Conservation (phyloP, 441 rosid species). For the Gossypium davidsonii region DNA sequence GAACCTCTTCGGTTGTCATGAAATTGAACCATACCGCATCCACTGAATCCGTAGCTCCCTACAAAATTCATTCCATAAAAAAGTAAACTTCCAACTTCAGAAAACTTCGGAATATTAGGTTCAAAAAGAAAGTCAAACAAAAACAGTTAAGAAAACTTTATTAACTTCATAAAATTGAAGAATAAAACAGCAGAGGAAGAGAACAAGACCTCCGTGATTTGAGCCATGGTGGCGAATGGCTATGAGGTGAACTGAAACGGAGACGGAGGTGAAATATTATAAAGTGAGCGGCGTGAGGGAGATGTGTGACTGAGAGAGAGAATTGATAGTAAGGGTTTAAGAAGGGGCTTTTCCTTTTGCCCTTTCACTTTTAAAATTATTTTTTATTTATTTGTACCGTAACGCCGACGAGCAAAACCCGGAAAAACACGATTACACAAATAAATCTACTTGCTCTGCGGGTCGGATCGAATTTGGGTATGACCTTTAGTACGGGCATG, state of each 20-base stretch:
- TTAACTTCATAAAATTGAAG: neutral
- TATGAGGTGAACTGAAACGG: neutral
- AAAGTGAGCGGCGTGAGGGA: neutral
- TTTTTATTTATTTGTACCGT: neutral
- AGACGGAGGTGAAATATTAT: neutral
- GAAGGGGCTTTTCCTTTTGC: neutral
- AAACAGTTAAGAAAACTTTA: neutral
- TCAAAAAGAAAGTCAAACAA: neutral
- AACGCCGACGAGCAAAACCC: too few relatives aligned
- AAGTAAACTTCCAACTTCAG: neutral
- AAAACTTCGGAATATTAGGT: neutral
- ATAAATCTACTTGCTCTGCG: too few relatives aligned
- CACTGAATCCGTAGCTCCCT: slow-evolving; percentile 34
- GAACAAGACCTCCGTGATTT: slow-evolving; percentile 5
- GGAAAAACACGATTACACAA: too few relatives aligned
- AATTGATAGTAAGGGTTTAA: neutral
- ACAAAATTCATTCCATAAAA: neutral
- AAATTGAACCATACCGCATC: slow-evolving; percentile 38
- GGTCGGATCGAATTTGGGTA: too few relatives aligned
- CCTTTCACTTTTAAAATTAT: too few relatives aligned
- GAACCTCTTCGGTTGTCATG: slow-evolving; percentile 39
- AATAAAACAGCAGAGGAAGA: neutral
- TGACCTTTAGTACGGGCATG: too few relatives aligned
- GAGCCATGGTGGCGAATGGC: neutral
- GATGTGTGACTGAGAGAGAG: neutral